Conservation (phyloP, 2,329 filamentous ascomycete species). For the Sporothrix phasma region DNA sequence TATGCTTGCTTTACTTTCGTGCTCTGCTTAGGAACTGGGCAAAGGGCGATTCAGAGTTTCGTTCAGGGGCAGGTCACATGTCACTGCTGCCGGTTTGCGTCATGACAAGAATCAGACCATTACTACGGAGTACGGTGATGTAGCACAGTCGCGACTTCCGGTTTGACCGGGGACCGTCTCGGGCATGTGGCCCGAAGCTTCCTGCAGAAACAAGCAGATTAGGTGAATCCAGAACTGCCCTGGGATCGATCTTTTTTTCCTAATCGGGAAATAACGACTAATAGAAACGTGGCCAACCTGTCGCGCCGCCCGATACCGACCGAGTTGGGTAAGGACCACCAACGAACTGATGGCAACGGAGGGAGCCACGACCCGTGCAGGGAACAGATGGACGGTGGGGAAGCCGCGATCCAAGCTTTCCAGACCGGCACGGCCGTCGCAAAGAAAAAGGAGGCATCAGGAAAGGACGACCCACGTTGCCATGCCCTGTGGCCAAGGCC, state of each 20-base stretch:
- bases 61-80: not conserved
- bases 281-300: not conserved
- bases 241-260: conserved; percentile 14
- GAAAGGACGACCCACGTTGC: not conserved
- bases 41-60: not conserved
- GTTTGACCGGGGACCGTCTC: not conserved
- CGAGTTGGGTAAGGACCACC: too few relatives aligned
- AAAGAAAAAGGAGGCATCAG: not conserved
- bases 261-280: conserved; percentile 12
- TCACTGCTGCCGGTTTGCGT: not conserved
- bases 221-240: not conserved
- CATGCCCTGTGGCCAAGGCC: not conserved
- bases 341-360: not conserved
- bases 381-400: not conserved
- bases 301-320: not conserved
- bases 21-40: not conserved
- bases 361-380: not conserved
- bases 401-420: conserved; percentile 1
- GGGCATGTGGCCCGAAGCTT: not conserved
- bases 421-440: not conserved
- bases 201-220: not conserved
- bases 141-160: not conserved
- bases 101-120: not conserved
- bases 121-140: not conserved
- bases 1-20: not conserved